A percentile compares a stretch with the other conserved stretches of the same genome.
Evolutionary conservation across 163 green algal species (phyloP).

Genomic region (Chlamydomonas reinhardtii): DNA sequence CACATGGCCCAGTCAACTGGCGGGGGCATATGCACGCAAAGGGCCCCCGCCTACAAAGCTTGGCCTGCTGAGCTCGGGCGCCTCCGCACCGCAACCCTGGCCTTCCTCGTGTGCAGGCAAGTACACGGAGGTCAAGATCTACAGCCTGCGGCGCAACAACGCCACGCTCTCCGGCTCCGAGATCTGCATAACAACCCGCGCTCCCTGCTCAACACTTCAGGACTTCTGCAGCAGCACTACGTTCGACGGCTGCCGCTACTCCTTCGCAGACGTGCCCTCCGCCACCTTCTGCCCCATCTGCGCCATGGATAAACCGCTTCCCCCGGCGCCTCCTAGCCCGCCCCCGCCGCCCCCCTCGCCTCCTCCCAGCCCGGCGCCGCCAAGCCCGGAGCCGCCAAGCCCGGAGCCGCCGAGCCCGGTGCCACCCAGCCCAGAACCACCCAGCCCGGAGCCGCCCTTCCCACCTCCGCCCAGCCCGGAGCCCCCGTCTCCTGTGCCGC

Average conservation of each 20-base stretch:
- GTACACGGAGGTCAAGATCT: conserved; percentile 26
- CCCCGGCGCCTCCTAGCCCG: not conserved
- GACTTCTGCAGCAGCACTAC: conserved; percentile 9
- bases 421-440: no score
- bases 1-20: no score
- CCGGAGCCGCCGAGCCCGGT: not conserved
- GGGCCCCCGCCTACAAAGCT: no score
- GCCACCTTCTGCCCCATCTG: conserved; percentile 33
- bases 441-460: not conserved
- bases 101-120: no score
- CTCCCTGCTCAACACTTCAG: not conserved
- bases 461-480: not conserved
- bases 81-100: no score
- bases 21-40: no score
- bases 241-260: not conserved
- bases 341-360: not conserved
- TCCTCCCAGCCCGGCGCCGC: not conserved
- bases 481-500: not conserved
- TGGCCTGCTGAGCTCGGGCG: no score
- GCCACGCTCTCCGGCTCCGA: not conserved
- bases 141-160: conserved; percentile 37
- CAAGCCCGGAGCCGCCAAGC: not conserved
- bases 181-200: conserved; percentile 10
- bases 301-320: not conserved
- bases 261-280: not conserved